phyloP scores from a whole-genome alignment of 2,329 filamentous ascomycete species.

The Cytospora schulzeri region DNA sequence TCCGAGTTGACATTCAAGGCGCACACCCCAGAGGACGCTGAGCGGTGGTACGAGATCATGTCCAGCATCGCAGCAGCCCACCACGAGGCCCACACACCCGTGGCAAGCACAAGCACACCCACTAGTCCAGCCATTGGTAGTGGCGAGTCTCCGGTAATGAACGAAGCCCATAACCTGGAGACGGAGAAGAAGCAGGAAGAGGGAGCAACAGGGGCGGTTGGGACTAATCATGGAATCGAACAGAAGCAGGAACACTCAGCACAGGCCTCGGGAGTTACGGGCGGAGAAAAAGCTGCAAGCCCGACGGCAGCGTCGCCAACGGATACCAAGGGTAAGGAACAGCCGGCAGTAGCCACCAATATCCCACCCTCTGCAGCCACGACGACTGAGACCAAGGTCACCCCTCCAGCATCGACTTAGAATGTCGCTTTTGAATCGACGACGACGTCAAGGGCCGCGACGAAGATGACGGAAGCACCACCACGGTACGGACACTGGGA shows the following conservation, averaged over 20 bases:
- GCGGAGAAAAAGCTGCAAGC: conserved; percentile 36
- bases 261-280: conserved; percentile 52
- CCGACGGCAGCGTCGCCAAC: conserved; percentile 37
- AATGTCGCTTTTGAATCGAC: conserved; percentile 16
- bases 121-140: conserved; percentile 37
- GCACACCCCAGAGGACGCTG: conserved; percentile 75
- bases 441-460: conserved; percentile 1
- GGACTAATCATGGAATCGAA: conserved; percentile 22
- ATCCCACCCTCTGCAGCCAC: conserved; percentile 24
- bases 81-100: background rate
- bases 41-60: conserved; percentile 83
- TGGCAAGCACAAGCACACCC: conserved; percentile 34
- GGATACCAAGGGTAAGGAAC: conserved; percentile 26
- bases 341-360: conserved; percentile 4
- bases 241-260: conserved; percentile 38
- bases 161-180: conserved; percentile 35
- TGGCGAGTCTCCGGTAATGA: conserved; percentile 36
- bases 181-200: conserved; percentile 27
- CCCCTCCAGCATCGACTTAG: conserved; percentile 25
- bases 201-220: conserved; percentile 27
- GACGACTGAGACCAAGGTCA: conserved; percentile 14
- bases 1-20: conserved; percentile 89
- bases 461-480: background rate
- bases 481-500: conserved; percentile 11
- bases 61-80: conserved; percentile 56